Evolutionary conservation across 345 rosid species (phyloP).

Genomic region (Eutrema yunnanense): DNA sequence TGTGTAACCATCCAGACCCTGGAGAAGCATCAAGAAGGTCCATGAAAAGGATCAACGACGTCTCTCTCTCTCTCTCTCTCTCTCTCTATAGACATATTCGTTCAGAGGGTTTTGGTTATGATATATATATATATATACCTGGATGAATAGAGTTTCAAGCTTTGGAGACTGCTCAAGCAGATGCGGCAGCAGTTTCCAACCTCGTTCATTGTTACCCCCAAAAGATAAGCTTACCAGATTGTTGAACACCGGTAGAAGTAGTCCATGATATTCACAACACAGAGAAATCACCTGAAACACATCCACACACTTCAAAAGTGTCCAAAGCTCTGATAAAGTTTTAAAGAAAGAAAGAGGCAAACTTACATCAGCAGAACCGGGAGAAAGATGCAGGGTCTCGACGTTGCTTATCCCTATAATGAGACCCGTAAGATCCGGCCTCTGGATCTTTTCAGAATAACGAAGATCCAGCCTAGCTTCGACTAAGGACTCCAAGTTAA

Average conservation of each 20-base stretch:
- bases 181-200: background rate
- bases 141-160: background rate
- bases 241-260: background rate
- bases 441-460: background rate
- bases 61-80: background rate
- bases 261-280: background rate
- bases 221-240: background rate
- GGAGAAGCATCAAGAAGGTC: background rate
- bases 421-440: background rate
- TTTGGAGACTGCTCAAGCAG: constrained; percentile 7
- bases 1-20: background rate
- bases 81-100: background rate
- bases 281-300: constrained; percentile 1
- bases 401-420: background rate
- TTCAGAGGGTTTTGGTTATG: background rate
- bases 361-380: background rate
- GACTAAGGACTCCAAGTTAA: background rate
- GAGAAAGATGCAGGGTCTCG: background rate
- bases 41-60: background rate
- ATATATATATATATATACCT: constrained; percentile 1
- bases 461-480: background rate
- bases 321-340: background rate
- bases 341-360: too few species aligned
- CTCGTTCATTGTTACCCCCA: background rate
- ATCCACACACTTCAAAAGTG: background rate